A percentile compares a stretch with the other conserved stretches of the same genome.
phyloP scores from a whole-genome alignment of 768 basidiomycete species.

The Tricholoma saponaceum region DNA sequence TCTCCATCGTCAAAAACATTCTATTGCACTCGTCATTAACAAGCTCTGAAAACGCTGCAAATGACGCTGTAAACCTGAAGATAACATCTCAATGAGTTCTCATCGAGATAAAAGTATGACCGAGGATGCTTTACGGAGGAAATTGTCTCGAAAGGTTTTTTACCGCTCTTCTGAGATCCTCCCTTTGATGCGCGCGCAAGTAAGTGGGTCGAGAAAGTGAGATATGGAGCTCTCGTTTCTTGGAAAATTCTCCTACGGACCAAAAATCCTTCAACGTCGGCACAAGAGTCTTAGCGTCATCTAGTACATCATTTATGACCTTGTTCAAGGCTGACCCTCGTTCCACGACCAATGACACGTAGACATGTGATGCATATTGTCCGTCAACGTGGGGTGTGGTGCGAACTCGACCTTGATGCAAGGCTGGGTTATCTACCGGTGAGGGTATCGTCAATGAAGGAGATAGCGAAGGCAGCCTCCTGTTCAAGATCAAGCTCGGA shows the following conservation, averaged over 20 bases:
- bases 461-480: constrained; percentile 62
- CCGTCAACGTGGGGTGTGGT: constrained; percentile 80
- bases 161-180: constrained; percentile 64
- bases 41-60: constrained; percentile 66
- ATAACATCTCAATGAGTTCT: not conserved
- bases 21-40: constrained; percentile 79
- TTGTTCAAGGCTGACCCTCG: constrained; percentile 39
- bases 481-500: constrained; percentile 18
- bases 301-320: constrained; percentile 42
- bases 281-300: constrained; percentile 37
- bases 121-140: constrained; percentile 37
- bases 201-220: constrained; percentile 83
- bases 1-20: constrained; percentile 74
- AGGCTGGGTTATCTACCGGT: constrained; percentile 68
- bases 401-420: constrained; percentile 82
- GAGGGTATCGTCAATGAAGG: constrained; percentile 38
- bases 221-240: constrained; percentile 61
- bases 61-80: constrained; percentile 66
- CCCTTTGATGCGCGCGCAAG: constrained; percentile 74
- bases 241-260: constrained; percentile 11
- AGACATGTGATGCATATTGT: constrained; percentile 79
- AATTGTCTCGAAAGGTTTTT: constrained; percentile 43
- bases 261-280: constrained; percentile 47
- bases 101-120: not conserved
- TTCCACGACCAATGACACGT: constrained; percentile 54